Evolutionary conservation across 768 basidiomycete genomes (phyloP), one percentile per base, ranked within the genome.

Genomic region (Mycena amicta): DNA sequence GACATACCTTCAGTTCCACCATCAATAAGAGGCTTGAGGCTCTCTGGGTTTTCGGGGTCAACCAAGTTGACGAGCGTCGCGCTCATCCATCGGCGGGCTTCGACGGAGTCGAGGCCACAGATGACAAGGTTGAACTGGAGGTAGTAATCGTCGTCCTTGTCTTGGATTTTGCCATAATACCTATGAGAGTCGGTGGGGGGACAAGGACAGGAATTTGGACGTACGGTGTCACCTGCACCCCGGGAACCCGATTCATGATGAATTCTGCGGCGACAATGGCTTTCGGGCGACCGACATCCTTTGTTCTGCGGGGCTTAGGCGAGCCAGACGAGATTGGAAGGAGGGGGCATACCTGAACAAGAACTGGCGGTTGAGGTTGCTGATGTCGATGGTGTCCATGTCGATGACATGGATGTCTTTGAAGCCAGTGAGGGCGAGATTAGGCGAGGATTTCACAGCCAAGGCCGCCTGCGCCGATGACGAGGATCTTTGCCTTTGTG

Each of bases 341-440:
- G n/a, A n/a, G n/a, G n/a, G 53, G 20, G 70, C 76, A 51, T 64
- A 93, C 96, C 97, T 85, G 79, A 99, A 99, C 23, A 99, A 79
- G 72, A 99, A 99, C 75, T 99, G 97, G 50, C 97, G 84, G 73
- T 99, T 99, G 64, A 99, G 81, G 74, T 99, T 99, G 69, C 95
- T 98, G 69, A 99, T 92, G 75, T 99, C 96, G 71, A 98, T 99
- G 16, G 96, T 98, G 80, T 99, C 96, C 95, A 99, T 98, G 80
- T 99, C 97, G 70, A 99, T 98, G 60, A 99, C 95, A 79, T 98
- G 94, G 64, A 98, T 97, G 68, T 98, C 92, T 74, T 90, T 92
- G 86, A 98, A 99, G 25, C 97, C 97, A 45, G 93, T 90, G 65
- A 98, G 75, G 23, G 97, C 96, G 50, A 99, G 84, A 74, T 98